These are phyloP conservation scores for Podila verticillata DNA, from an alignment of 192 early-diverging fungal species.

Conservation along the genomic window DNA sequence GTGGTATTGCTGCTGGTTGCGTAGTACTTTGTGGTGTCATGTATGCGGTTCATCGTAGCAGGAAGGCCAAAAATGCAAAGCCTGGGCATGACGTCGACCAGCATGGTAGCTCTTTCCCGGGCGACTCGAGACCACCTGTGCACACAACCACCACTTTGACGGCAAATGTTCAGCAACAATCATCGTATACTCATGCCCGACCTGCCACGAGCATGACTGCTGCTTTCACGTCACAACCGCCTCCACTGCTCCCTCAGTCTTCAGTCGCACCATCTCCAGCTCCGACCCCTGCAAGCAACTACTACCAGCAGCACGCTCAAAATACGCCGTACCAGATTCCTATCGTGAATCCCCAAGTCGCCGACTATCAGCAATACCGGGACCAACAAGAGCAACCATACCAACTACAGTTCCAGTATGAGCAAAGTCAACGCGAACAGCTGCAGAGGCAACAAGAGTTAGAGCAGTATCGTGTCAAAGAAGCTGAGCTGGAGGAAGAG, in stretches of 20 bases:
- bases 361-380: neutral
- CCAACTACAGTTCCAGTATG: too few relatives aligned
- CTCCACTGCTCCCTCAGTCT: neutral
- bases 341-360: neutral
- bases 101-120: neutral
- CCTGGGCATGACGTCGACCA: neutral
- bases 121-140: neutral
- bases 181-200: neutral
- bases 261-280: neutral
- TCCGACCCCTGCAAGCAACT: neutral
- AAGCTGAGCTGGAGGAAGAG: neutral
- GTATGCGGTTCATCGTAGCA: neutral
- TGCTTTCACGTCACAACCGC: neutral
- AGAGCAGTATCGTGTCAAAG: neutral
- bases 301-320: neutral
- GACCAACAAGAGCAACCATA: too few relatives aligned
- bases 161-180: neutral
- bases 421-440: too few relatives aligned
- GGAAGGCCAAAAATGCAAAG: neutral
- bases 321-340: too few relatives aligned
- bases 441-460: neutral
- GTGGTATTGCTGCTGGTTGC: neutral
- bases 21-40: neutral
- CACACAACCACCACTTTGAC: neutral
- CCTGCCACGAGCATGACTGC: neutral